These are phyloP conservation scores for Trypanosoma caninum DNA, from an alignment of 208 protist genomes.

Conservation along the genomic window DNA sequence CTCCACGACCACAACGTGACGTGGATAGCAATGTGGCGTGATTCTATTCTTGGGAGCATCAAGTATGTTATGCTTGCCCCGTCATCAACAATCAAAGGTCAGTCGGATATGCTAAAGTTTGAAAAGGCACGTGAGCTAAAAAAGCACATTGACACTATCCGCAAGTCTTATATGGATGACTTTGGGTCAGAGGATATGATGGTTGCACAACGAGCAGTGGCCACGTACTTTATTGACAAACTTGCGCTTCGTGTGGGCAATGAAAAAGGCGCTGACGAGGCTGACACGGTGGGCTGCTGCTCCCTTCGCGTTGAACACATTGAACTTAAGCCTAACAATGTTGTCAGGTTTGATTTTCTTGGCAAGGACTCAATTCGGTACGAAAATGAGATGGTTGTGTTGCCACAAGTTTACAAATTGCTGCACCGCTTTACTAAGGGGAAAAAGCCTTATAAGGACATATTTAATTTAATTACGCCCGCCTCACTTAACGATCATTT, in stretches of 20 bases:
- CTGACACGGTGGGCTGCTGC: conserved; percentile 99
- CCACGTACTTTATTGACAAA: conserved; percentile 99
- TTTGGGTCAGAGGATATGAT: conserved; percentile 65
- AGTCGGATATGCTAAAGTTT: conserved; percentile 98
- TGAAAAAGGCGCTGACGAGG: conserved; percentile 97
- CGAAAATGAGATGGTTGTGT: conserved; percentile 89
- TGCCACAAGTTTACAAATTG: conserved; percentile 90
- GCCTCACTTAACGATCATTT: conserved; percentile 96
- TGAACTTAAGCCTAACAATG: conserved; percentile 55
- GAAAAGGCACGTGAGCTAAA: conserved; percentile 96
- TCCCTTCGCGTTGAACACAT: conserved; percentile 98
- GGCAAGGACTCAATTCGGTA: conserved; percentile 99
- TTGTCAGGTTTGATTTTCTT: conserved; percentile 96
- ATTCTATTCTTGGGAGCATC: conserved; percentile 87
- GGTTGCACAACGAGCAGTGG: conserved; percentile 92
- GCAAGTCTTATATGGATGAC: conserved; percentile 88
- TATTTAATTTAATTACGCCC: conserved; percentile 95
- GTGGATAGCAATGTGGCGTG: conserved; percentile 98
- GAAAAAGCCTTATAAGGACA: conserved; percentile 78
- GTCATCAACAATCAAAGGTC: conserved; percentile 93
- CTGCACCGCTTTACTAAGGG: conserved; percentile 85
- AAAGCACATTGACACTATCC: conserved; percentile 93
- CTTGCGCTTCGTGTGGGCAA: conserved; percentile 99
- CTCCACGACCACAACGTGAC: conserved; percentile 95
- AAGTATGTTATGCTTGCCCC: conserved; percentile 98